These are phyloP conservation scores for Neostapfia colusana DNA, from an alignment of 176 grass and related monocot genomes.

Conservation along the genomic window DNA sequence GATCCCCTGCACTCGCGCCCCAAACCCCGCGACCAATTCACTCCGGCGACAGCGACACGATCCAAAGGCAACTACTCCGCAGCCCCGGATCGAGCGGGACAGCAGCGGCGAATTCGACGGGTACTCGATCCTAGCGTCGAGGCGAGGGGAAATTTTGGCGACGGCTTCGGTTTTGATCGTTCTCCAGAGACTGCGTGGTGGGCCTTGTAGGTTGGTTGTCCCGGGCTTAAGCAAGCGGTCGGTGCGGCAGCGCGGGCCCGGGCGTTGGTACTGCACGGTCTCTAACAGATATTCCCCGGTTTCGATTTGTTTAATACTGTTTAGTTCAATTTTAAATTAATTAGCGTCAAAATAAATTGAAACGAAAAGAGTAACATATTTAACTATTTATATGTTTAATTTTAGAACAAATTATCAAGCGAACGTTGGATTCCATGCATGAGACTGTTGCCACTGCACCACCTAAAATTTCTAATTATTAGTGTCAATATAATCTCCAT, in stretches of 20 bases:
- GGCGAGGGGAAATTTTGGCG: not conserved
- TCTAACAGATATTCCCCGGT: no score
- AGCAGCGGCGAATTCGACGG: not conserved
- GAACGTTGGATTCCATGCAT: no score
- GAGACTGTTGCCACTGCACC: no score
- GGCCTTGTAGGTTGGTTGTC: not conserved
- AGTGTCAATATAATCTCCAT: no score
- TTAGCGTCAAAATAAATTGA: no score
- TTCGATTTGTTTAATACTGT: no score
- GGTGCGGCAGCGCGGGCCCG: not conserved
- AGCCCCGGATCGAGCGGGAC: slow-evolving; percentile 24
- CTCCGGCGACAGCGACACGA: not conserved
- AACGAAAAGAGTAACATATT: no score
- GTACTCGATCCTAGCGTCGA: not conserved
- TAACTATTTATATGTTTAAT: no score
- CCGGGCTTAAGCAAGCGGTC: slow-evolving; percentile 13
- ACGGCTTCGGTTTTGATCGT: slow-evolving; percentile 26
- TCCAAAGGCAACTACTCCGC: not conserved
- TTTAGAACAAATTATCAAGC: no score
- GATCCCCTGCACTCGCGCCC: slow-evolving; percentile 14
- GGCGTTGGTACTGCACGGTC: no score
- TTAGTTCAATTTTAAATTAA: no score
- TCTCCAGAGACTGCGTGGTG: not conserved
- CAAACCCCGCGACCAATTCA: not conserved
- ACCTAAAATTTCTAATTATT: no score